phyloP scores from a whole-genome alignment of 176 grass and related monocot species.

The Paspalum vaginatum region DNA sequence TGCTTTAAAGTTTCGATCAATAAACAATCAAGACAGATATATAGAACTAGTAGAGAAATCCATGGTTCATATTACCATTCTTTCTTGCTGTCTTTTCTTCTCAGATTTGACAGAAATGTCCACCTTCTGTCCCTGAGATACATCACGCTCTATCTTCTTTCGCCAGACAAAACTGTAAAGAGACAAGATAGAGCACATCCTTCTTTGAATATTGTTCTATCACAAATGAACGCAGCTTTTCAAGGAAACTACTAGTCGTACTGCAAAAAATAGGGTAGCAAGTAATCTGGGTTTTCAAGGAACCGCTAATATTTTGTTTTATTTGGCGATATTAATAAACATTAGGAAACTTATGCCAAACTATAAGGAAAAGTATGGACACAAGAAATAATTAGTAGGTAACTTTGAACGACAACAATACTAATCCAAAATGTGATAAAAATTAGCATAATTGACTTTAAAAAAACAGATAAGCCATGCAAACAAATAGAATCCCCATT shows the following conservation, averaged over 20 bases:
- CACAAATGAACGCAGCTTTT: constrained; percentile 12
- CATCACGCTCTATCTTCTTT: constrained; percentile 96
- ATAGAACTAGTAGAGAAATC: constrained; percentile 24
- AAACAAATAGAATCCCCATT: neutral
- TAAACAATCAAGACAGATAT: neutral
- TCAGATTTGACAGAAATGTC: constrained; percentile 94
- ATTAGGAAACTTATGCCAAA: constrained; percentile 14
- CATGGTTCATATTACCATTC: constrained; percentile 67
- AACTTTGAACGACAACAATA: neutral
- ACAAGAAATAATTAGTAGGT: neutral
- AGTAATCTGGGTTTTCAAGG: constrained; percentile 19
- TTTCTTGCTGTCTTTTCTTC: constrained; percentile 83
- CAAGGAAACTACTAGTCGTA: constrained; percentile 6
- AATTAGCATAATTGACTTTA: neutral
- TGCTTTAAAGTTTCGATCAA: constrained; percentile 1
- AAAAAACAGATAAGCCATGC: neutral
- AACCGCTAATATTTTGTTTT: constrained; percentile 12
- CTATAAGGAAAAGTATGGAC: neutral
- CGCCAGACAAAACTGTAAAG: constrained; percentile 87
- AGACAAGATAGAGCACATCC: constrained; percentile 15
- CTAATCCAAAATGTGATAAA: neutral
- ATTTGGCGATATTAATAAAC: neutral
- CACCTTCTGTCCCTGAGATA: constrained; percentile 71
- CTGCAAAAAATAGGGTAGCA: constrained; percentile 12
- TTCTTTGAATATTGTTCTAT: constrained; percentile 27